A percentile compares a stretch with the other conserved stretches of the same genome.
Conservation (phyloP, 441 rosid genomes). For the Erodium chrysanthum region DNA sequence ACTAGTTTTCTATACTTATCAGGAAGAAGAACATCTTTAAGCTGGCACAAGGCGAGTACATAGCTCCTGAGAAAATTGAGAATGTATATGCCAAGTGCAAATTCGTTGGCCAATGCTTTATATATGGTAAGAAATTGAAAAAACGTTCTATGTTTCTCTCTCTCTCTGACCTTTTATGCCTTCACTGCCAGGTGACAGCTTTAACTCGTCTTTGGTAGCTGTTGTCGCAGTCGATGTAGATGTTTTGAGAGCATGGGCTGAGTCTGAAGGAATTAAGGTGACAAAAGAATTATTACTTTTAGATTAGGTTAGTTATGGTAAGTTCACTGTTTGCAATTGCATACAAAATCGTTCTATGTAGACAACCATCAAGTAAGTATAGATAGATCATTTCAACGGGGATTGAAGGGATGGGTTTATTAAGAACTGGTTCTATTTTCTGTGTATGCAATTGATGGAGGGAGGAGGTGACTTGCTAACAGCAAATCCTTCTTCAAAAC, state of each 20-base stretch:
- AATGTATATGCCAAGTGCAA: slow-evolving; percentile 89
- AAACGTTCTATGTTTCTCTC: slow-evolving; percentile 13
- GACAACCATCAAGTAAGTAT: neutral
- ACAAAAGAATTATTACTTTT: neutral
- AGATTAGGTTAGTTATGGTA: neutral
- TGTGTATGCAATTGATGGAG: neutral
- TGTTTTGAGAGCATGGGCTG: slow-evolving; percentile 69
- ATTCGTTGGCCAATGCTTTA: slow-evolving; percentile 71
- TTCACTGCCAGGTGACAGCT: slow-evolving; percentile 68
- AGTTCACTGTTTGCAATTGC: too few species aligned
- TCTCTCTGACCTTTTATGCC: slow-evolving; percentile 17
- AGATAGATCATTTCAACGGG: neutral
- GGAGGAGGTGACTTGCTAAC: too few species aligned
- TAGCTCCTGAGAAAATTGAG: slow-evolving; percentile 98
- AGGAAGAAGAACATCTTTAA: slow-evolving; percentile 99
- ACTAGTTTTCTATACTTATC: slow-evolving; percentile 4
- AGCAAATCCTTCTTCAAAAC: neutral
- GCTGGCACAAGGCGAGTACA: slow-evolving; percentile 95
- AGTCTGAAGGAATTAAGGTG: slow-evolving; percentile 78
- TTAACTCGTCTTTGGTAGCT: slow-evolving; percentile 78
- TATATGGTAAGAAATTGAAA: slow-evolving; percentile 50
- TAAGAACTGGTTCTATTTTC: neutral
- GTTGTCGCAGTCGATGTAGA: slow-evolving; percentile 79
- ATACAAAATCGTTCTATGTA: neutral
- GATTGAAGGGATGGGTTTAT: neutral